Evolutionary conservation across 2,329 filamentous ascomycete species (phyloP).

Genomic region (Colletotrichum liriopes): DNA sequence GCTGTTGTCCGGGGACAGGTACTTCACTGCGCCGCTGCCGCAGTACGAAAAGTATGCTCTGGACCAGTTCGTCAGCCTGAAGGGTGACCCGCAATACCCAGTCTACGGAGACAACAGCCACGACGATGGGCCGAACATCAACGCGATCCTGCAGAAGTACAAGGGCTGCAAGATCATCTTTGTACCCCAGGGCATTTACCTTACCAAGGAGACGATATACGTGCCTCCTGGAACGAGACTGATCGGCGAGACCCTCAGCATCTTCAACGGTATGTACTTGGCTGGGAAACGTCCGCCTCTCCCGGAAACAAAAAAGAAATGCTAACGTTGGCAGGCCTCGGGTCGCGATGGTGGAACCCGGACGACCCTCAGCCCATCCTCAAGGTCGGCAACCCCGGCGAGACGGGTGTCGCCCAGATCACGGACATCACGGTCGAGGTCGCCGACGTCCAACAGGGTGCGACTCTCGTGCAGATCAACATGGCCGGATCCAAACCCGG

Average conservation of each 20-base stretch:
- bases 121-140: slow-evolving; percentile 53
- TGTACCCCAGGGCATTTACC: slow-evolving; percentile 53
- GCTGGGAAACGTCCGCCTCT: not conserved
- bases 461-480: slow-evolving; percentile 64
- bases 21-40: slow-evolving; percentile 49
- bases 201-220: slow-evolving; percentile 35
- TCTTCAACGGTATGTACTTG: slow-evolving; percentile 54
- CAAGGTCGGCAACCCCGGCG: slow-evolving; percentile 64
- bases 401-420: slow-evolving; percentile 66
- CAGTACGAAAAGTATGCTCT: slow-evolving; percentile 60
- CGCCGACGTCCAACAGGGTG: slow-evolving; percentile 59
- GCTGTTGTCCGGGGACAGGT: slow-evolving; percentile 54
- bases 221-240: slow-evolving; percentile 60
- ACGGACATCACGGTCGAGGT: slow-evolving; percentile 69
- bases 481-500: slow-evolving; percentile 62
- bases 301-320: not conserved
- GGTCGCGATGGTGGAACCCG: slow-evolving; percentile 60
- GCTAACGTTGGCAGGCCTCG: slow-evolving; percentile 52
- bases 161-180: slow-evolving; percentile 57
- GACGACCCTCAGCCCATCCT: slow-evolving; percentile 64
- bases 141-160: slow-evolving; percentile 50
- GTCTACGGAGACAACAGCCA: slow-evolving; percentile 60
- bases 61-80: slow-evolving; percentile 62
- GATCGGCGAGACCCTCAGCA: slow-evolving; percentile 70
- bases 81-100: slow-evolving; percentile 55